Base-by-base conservation (phyloP, 75 land plant genomes). In the Picea glauca region DNA sequence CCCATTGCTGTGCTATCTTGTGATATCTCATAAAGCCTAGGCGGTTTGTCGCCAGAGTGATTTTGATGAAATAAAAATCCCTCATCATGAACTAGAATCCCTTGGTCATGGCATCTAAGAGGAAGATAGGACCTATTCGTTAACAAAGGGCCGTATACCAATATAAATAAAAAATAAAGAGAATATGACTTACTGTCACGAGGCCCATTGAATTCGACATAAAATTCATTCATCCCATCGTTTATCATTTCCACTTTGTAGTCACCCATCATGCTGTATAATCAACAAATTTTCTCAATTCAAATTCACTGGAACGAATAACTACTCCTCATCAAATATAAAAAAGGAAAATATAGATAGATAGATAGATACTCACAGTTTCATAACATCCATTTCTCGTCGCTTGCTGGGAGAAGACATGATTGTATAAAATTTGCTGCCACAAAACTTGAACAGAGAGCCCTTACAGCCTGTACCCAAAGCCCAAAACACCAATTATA, bases 321-420 rank as follows among this genome's bases (percentile, higher is more conserved):
- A 20, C 13, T 40, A 67, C 2, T 62, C 14, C 66, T 31, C 13
- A 18, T 58, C 18, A 35, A 20, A 38, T 57, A 77, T 26, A 5
- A 70, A 31, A 56, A 56, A n/a, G 77, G 7, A n/a, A 79, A n/a
- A 68, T 63, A 21, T 7, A 67, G 32, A 20, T 8, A 17, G 18
- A 60, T 21, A 8, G 1, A 21, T 4, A 4, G 15, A 26, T 5
- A 78, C 94, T 87, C 82, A 92, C 94, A 92, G 78, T 80, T 92
- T 92, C 94, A 92, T 92, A 38, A 92, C 94, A 91, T 92, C 94
- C 94, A 91, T 92, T 56, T 92, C 94, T 68, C 94, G 84, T 58
- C 94, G 88, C 84, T 91, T 91, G 93, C 94, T 91, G 60, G 94
- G 94, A 40, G 94, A 92, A 64, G 94, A 84, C 94, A 92, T 92